Evolutionary conservation across 2,329 filamentous ascomycete species (phyloP), one percentile per base, ranked within the genome.

Genomic region (Paracamarosporium sp.): DNA sequence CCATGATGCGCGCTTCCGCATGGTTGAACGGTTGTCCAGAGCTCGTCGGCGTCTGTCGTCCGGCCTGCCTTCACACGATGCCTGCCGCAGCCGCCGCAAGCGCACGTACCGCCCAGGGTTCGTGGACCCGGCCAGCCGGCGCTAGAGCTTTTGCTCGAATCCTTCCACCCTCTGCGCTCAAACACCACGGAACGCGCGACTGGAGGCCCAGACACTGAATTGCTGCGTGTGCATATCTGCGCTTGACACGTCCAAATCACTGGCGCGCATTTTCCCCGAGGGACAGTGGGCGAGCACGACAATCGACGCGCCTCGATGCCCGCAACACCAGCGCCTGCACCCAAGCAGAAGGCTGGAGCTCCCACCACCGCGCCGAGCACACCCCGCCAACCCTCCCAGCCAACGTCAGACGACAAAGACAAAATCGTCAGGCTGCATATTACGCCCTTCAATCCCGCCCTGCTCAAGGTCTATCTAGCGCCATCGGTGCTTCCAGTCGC

Each of bases 361-460:
- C 71, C 35, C 35, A 38, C 70, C 44, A 76, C 78, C 13, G 73
- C 75, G 25, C 71, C 76, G 53, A 76, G 72, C 43, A 72, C 76
- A 51, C 55, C 57, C 31, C 51, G 27, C 55, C 50, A 57, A 63
- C 61, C 24, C 38, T 45, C 61, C 55, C 61, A 59, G 52, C 33
- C 56, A 40, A 17, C 56, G 13, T 59, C 60, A 27, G 54, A 50
- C 20, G 63, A 67, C 59, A 56, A 66, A 30, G 56, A 62, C 43
- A 69, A 61, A 55, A 55, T 69, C 17, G 73, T 78, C 46, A 86
- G 92, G 67, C 85, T 99, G 52, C 92, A 99, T 79, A 95, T 99
- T 68, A 90, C 91, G 15, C 95, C 95, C 46, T 85, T 99, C 66
- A 92, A 89, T 69, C 81, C 89, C 36, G 86, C 89, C 7, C 85